Conservation (phyloP, 2,329 filamentous ascomycete genomes). For the Pseudovirgaria hyperparasitica region DNA sequence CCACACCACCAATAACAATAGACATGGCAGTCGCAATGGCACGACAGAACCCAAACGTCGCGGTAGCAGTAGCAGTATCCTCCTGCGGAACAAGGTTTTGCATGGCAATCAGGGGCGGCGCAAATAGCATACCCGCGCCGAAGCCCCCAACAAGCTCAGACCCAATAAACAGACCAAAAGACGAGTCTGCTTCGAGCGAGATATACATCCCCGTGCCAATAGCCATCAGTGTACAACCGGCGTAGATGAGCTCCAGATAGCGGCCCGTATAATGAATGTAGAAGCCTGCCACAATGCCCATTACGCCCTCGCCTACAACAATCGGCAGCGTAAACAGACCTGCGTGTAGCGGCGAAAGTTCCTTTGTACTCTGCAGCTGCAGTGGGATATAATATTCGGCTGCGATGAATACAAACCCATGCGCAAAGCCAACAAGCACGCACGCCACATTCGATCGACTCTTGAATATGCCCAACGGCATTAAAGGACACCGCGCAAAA, state of each 20-base stretch:
- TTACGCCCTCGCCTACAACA: conserved; percentile 31
- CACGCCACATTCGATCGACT: conserved; percentile 43
- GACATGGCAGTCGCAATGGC: conserved; percentile 34
- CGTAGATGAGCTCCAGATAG: conserved; percentile 26
- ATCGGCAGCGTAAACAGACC: conserved; percentile 50
- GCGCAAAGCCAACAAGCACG: conserved; percentile 36
- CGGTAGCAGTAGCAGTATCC: conserved; percentile 39
- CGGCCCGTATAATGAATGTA: conserved; percentile 32
- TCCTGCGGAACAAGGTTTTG: conserved; percentile 40
- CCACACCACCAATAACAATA: conserved; percentile 36
- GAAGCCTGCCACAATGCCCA: conserved; percentile 34
- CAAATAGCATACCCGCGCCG: conserved; percentile 40
- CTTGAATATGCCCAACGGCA: conserved; percentile 51
- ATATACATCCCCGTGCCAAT: conserved; percentile 24
- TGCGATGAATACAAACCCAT: conserved; percentile 45
- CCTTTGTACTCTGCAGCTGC: conserved; percentile 58
- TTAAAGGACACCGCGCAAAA: conserved; percentile 53
- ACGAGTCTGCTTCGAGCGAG: conserved; percentile 14
- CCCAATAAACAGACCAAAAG: conserved; percentile 26
- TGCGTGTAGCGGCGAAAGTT: conserved; percentile 47
- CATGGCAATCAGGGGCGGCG: conserved; percentile 42
- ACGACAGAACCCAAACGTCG: conserved; percentile 36
- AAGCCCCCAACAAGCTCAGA: conserved; percentile 39
- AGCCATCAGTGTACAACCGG: conserved; percentile 18
- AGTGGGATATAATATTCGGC: conserved; percentile 60